Percentiles rank a stretch among this genome's conserved stretches.
Conservation (phyloP, 352 stramenopile species). For the Phytophthora pisi region DNA sequence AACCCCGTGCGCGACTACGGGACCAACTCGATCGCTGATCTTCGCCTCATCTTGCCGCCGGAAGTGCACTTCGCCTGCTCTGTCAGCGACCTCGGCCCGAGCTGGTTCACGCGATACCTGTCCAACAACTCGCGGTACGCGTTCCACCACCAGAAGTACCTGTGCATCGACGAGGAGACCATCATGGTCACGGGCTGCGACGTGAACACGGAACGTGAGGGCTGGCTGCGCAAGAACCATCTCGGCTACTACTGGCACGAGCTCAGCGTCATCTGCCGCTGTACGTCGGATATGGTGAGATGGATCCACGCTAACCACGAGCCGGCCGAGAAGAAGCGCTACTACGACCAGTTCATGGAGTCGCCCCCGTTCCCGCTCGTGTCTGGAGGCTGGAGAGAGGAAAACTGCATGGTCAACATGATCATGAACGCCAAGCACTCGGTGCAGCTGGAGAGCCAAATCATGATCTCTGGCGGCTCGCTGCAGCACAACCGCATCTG, state of each 20-base stretch:
- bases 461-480: constrained; percentile 73
- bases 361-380: constrained; percentile 72
- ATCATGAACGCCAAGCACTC: constrained; percentile 69
- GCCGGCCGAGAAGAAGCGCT: constrained; percentile 41
- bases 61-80: constrained; percentile 61
- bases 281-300: constrained; percentile 54
- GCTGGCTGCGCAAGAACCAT: constrained; percentile 64
- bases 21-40: constrained; percentile 55
- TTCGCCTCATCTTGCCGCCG: constrained; percentile 51
- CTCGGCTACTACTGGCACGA: constrained; percentile 85
- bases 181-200: constrained; percentile 84
- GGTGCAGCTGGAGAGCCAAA: constrained; percentile 82
- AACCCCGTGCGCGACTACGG: constrained; percentile 79
- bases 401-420: constrained; percentile 86
- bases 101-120: constrained; percentile 45
- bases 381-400: constrained; percentile 73
- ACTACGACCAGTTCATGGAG: constrained; percentile 65
- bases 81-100: constrained; percentile 71
- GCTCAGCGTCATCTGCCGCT: constrained; percentile 61
- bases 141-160: constrained; percentile 86
- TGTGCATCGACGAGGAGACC: constrained; percentile 62
- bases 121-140: constrained; percentile 86
- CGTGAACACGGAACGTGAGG: constrained; percentile 72
- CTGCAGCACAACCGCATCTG: constrained; percentile 81
- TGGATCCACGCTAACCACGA: constrained; percentile 71